Percentiles rank a stretch among this genome's conserved stretches.
These are phyloP conservation scores for Globisporangium cystogenes DNA, from an alignment of 352 stramenopile species.

Conservation along the genomic window DNA sequence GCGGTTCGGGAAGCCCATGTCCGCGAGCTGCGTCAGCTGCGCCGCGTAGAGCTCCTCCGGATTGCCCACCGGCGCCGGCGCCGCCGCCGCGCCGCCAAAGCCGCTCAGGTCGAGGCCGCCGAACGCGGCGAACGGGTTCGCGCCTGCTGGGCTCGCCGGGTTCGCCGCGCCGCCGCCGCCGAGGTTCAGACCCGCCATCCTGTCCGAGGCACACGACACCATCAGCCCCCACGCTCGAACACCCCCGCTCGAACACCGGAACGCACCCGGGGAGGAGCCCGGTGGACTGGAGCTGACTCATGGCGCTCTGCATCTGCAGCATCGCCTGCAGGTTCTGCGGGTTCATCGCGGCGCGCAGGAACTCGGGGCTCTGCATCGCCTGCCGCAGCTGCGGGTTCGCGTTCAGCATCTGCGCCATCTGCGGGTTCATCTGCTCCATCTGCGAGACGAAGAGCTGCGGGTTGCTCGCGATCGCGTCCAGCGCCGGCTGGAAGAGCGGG, in stretches of 20 bases:
- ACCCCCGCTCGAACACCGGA: too few relatives aligned
- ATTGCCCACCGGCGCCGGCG: constrained; percentile 38
- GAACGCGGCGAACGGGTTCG: constrained; percentile 53
- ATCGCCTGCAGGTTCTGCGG: constrained; percentile 89
- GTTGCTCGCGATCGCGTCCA: constrained; percentile 82
- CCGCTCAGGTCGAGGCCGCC: constrained; percentile 16
- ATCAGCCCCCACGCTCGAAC: neutral
- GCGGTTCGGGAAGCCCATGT: constrained; percentile 90
- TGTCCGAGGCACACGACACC: constrained; percentile 9
- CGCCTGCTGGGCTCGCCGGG: neutral
- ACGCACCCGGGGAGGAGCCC: constrained; percentile 67
- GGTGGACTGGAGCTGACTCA: constrained; percentile 73
- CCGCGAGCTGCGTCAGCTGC: constrained; percentile 85
- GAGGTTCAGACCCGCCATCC: constrained; percentile 49
- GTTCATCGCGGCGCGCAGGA: constrained; percentile 84
- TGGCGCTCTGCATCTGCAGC: constrained; percentile 88
- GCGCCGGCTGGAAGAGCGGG: constrained; percentile 77
- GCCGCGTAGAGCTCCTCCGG: constrained; percentile 82
- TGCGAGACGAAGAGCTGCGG: constrained; percentile 72
- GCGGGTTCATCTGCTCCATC: constrained; percentile 88
- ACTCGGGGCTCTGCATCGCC: constrained; percentile 88
- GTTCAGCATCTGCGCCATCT: constrained; percentile 83
- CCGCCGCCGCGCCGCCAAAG: constrained; percentile 16
- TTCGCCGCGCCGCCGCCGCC: constrained; percentile 6
- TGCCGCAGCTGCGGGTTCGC: constrained; percentile 85